Percentiles rank a stretch among this genome's conserved stretches.
These are phyloP conservation scores for Ascochyta koolunga DNA, from an alignment of 2,329 filamentous ascomycete genomes.

Conservation along the genomic window DNA sequence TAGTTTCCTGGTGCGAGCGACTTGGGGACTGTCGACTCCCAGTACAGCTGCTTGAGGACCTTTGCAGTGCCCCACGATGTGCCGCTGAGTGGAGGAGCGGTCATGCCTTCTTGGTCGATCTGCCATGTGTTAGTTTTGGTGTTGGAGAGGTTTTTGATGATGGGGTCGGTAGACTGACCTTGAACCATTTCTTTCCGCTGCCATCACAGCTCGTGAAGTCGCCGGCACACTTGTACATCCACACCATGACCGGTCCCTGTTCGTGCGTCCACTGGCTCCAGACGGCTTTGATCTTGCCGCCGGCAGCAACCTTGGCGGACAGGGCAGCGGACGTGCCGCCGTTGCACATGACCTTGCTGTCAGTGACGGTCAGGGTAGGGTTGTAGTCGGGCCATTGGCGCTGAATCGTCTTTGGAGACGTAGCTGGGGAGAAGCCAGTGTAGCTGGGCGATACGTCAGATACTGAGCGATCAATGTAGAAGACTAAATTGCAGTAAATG, in stretches of 20 bases:
- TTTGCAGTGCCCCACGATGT: slow-evolving; percentile 58
- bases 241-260: slow-evolving; percentile 66
- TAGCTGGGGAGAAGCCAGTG: slow-evolving; percentile 58
- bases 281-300: slow-evolving; percentile 58
- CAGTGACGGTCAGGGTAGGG: slow-evolving; percentile 57
- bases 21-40: slow-evolving; percentile 60
- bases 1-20: slow-evolving; percentile 35
- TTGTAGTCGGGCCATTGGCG: slow-evolving; percentile 65
- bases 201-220: slow-evolving; percentile 59
- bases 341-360: slow-evolving; percentile 62
- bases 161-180: slow-evolving; percentile 49
- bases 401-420: slow-evolving; percentile 60
- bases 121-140: slow-evolving; percentile 2
- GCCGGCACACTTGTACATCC: slow-evolving; percentile 57
- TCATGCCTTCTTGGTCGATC: slow-evolving; percentile 60
- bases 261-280: slow-evolving; percentile 65
- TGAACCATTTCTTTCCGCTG: slow-evolving; percentile 63
- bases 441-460: slow-evolving; percentile 53
- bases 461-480: slow-evolving; percentile 38
- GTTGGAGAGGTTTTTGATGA: background rate
- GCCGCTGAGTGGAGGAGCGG: slow-evolving; percentile 53
- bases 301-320: slow-evolving; percentile 56
- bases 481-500: slow-evolving; percentile 7
- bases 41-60: slow-evolving; percentile 57
- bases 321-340: slow-evolving; percentile 52